Evolutionary conservation across 1,139 yeast genomes (phyloP).

Genomic region (Yamadazyma buinensis): DNA sequence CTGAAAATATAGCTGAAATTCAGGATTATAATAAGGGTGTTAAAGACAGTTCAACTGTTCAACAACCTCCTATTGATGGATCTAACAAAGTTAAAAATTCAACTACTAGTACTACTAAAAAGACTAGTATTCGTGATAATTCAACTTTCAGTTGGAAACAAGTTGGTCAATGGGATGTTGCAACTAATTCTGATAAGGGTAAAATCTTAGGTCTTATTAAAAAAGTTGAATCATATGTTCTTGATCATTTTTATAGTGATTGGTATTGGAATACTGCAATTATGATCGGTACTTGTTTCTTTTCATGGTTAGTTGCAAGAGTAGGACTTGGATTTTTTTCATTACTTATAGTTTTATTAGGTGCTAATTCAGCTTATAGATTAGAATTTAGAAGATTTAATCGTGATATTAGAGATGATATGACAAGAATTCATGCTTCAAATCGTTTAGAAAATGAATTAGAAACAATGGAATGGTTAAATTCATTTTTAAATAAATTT

Average conservation of each 20-base stretch:
- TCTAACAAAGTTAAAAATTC: constrained; percentile 7
- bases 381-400: constrained; percentile 71
- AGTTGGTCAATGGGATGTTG: constrained; percentile 40
- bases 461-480: constrained; percentile 80
- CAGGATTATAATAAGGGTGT: constrained; percentile 26
- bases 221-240: constrained; percentile 52
- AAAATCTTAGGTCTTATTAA: constrained; percentile 23
- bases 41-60: constrained; percentile 7
- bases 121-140: constrained; percentile 24
- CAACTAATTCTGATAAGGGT: constrained; percentile 21
- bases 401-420: constrained; percentile 69
- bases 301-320: constrained; percentile 60
- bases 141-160: constrained; percentile 40
- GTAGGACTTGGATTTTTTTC: constrained; percentile 58
- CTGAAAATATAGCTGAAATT: constrained; percentile 27
- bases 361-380: constrained; percentile 63
- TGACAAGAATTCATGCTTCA: constrained; percentile 56
- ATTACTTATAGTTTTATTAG: constrained; percentile 53
- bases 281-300: constrained; percentile 67
- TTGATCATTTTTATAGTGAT: constrained; percentile 68
- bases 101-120: constrained; percentile 11
- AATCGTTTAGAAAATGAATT: constrained; percentile 58
- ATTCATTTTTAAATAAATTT: constrained; percentile 69
- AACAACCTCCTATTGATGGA: constrained; percentile 24
- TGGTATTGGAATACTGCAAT: constrained; percentile 66